A percentile compares a stretch with the other conserved stretches of the same genome.
phyloP scores from a whole-genome alignment of 2,329 filamentous ascomycete genomes.

The Phyllosticta ampelicida region DNA sequence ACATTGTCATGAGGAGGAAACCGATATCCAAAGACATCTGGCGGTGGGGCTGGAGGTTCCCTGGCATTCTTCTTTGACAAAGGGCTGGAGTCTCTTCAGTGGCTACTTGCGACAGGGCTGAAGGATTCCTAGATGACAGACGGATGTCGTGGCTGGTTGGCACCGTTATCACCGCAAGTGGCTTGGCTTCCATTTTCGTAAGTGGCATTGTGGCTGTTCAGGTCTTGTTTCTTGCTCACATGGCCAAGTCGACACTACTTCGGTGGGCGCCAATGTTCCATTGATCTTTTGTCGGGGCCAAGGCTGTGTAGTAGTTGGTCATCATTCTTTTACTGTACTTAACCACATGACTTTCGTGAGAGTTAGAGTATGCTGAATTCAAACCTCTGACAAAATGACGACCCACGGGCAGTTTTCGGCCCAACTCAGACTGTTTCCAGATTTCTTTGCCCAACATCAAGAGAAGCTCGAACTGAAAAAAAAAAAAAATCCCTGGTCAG shows the following conservation, averaged over 20 bases:
- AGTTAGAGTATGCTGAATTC: neutral
- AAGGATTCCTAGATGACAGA: too few relatives aligned
- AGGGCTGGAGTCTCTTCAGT: too few relatives aligned
- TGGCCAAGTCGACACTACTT: neutral
- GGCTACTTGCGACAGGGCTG: too few relatives aligned
- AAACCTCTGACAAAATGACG: neutral
- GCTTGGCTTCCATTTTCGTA: neutral
- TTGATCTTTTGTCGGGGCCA: neutral
- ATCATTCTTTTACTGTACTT: neutral
- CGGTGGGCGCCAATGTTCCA: neutral
- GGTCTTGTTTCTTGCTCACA: neutral
- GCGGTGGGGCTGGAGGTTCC: too few relatives aligned
- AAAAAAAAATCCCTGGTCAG: constrained; percentile 50
- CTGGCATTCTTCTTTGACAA: too few relatives aligned
- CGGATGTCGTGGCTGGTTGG: neutral
- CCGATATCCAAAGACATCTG: too few relatives aligned
- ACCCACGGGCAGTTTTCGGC: neutral
- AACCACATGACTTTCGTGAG: neutral
- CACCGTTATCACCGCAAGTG: neutral
- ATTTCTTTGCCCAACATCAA: constrained; percentile 19
- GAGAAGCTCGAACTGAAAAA: constrained; percentile 48
- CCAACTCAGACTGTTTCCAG: constrained; percentile 18
- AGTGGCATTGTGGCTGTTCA: neutral
- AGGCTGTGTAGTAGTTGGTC: neutral
- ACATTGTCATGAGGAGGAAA: too few relatives aligned